A percentile compares a stretch with the other conserved stretches of the same genome.
Conservation (phyloP, 2,329 filamentous ascomycete species). For the Capronia coronata region DNA sequence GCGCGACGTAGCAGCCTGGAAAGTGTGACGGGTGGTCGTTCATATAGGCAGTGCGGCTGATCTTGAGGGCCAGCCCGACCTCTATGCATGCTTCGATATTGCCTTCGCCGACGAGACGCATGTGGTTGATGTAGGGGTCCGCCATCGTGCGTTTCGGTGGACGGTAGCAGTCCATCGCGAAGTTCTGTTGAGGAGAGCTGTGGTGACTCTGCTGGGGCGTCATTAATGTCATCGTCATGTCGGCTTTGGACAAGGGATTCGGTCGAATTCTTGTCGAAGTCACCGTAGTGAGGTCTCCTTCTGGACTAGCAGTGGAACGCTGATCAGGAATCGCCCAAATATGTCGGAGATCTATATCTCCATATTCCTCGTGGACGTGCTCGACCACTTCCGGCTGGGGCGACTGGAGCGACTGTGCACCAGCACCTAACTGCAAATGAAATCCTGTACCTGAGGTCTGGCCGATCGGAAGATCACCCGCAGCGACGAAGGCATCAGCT, state of each 20-base stretch:
- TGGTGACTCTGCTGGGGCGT: neutral
- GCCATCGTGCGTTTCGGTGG: neutral
- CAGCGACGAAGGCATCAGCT: slow-evolving; percentile 19
- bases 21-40: slow-evolving; percentile 25
- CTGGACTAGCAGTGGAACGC: neutral
- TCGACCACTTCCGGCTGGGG: neutral
- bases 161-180: neutral
- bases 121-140: slow-evolving; percentile 20
- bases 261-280: no score
- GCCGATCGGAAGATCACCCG: slow-evolving; percentile 17
- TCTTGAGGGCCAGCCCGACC: slow-evolving; percentile 16
- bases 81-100: slow-evolving; percentile 20
- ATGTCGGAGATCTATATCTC: slow-evolving; percentile 13
- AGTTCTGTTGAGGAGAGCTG: neutral
- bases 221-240: neutral
- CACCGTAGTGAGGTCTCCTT: no score
- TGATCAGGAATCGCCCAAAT: slow-evolving; percentile 14
- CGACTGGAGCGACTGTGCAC: neutral
- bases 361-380: slow-evolving; percentile 15
- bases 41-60: slow-evolving; percentile 20
- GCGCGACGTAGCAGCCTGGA: slow-evolving; percentile 16
- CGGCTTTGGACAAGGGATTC: neutral
- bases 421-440: slow-evolving; percentile 4
- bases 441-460: slow-evolving; percentile 2
- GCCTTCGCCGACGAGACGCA: slow-evolving; percentile 13